phyloP scores from a whole-genome alignment of 2,329 filamentous ascomycete species.

The Amauroascus verrucosus region DNA sequence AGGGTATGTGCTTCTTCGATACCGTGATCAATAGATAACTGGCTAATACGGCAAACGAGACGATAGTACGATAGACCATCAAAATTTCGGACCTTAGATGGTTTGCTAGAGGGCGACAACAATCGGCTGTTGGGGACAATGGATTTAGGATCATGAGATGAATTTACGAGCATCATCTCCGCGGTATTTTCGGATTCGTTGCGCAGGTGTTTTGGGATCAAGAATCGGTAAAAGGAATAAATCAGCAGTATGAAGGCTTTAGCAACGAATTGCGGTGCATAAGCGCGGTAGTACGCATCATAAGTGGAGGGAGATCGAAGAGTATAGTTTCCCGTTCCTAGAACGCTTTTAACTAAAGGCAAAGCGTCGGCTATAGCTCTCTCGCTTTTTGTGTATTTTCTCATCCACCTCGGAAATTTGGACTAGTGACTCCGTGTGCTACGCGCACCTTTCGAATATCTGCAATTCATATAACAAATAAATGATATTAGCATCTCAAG shows the following conservation, averaged over 20 bases:
- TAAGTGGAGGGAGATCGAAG: background rate
- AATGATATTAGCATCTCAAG: background rate
- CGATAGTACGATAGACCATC: background rate
- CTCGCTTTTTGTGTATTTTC: background rate
- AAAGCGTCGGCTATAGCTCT: background rate
- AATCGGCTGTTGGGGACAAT: background rate
- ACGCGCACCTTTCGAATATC: background rate
- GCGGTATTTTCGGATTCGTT: background rate
- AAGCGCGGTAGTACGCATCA: background rate
- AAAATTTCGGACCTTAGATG: background rate
- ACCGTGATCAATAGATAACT: background rate
- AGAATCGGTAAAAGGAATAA: background rate
- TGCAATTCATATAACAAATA: background rate
- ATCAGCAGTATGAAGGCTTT: too few relatives aligned
- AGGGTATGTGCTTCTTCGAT: background rate
- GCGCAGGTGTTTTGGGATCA: background rate
- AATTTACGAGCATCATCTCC: background rate
- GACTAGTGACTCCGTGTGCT: background rate
- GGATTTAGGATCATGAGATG: background rate
- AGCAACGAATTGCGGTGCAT: background rate
- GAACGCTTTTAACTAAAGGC: background rate
- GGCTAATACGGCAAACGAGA: background rate
- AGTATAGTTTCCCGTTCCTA: too few relatives aligned
- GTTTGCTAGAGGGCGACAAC: background rate
- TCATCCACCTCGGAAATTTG: background rate